These are phyloP conservation scores for Amanita polypyramis DNA, from an alignment of 768 basidiomycete species.

Conservation along the genomic window DNA sequence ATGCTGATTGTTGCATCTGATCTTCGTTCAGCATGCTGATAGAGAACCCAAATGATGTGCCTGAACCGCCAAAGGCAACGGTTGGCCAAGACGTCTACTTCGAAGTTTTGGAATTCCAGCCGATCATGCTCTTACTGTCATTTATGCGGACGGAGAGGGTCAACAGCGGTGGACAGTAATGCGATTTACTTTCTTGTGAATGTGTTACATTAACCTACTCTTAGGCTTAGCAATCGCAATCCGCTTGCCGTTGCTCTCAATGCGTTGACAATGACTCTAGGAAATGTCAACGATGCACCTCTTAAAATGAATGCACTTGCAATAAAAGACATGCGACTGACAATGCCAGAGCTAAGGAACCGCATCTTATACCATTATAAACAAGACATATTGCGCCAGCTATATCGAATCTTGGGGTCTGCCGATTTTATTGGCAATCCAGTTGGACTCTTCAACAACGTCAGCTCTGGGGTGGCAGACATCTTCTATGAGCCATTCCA, in stretches of 20 bases:
- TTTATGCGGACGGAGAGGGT: conserved; percentile 96
- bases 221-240: conserved; percentile 69
- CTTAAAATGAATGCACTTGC: conserved; percentile 89
- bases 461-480: conserved; percentile 94
- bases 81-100: conserved; percentile 84
- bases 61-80: conserved; percentile 58
- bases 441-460: conserved; percentile 95
- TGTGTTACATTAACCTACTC: conserved; percentile 6
- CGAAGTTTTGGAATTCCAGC: conserved; percentile 90
- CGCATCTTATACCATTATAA: conserved; percentile 89
- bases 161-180: conserved; percentile 86
- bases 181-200: conserved; percentile 13
- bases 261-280: conserved; percentile 92
- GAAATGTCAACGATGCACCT: conserved; percentile 94
- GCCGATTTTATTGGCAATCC: conserved; percentile 96
- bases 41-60: conserved; percentile 52
- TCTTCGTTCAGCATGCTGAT: conserved; percentile 45
- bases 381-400: conserved; percentile 85
- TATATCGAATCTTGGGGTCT: conserved; percentile 95
- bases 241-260: conserved; percentile 91
- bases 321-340: conserved; percentile 89
- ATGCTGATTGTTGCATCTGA: background rate
- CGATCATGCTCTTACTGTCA: conserved; percentile 83
- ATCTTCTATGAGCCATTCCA: conserved; percentile 99
- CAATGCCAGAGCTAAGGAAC: conserved; percentile 71